Evolutionary conservation across 164 flowering plant species (phyloP).

Genomic region (Brasenia schreberi): DNA sequence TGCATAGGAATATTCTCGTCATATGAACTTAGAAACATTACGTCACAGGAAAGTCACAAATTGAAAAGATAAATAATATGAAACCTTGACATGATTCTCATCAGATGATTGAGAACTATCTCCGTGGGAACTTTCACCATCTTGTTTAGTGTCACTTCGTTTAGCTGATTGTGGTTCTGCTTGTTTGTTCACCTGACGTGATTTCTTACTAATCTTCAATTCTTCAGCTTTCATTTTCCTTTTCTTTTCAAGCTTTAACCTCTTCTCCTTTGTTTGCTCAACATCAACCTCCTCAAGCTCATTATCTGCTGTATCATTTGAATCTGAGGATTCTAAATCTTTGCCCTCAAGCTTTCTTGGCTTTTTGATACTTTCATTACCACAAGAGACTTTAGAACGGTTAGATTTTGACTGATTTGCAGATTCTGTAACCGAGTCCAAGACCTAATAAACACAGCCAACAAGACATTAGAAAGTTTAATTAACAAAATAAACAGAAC

Average conservation of each 20-base stretch:
- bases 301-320: too few species aligned
- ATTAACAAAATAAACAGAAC: background rate
- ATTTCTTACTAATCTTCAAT: too few species aligned
- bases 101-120: slow-evolving; percentile 44
- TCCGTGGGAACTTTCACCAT: slow-evolving; percentile 35
- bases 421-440: slow-evolving; percentile 18
- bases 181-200: slow-evolving; percentile 26
- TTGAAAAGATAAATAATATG: background rate
- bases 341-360: slow-evolving; percentile 15
- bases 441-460: slow-evolving; percentile 11
- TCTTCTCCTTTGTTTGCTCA: slow-evolving; percentile 26
- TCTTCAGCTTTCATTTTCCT: slow-evolving; percentile 34
- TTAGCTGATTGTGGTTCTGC: slow-evolving; percentile 23
- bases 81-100: slow-evolving; percentile 52
- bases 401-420: slow-evolving; percentile 13
- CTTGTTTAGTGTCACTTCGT: slow-evolving; percentile 30
- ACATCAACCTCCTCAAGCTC: slow-evolving; percentile 25
- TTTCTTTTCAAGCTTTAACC: slow-evolving; percentile 31
- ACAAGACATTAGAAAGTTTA: background rate
- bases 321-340: slow-evolving; percentile 29
- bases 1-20: slow-evolving; percentile 17
- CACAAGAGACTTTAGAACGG: background rate
- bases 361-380: slow-evolving; percentile 10
- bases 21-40: background rate
- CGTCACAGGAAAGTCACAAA: background rate